These are phyloP conservation scores for Alternaria solani DNA, from an alignment of 2,329 filamentous ascomycete species.

Conservation along the genomic window DNA sequence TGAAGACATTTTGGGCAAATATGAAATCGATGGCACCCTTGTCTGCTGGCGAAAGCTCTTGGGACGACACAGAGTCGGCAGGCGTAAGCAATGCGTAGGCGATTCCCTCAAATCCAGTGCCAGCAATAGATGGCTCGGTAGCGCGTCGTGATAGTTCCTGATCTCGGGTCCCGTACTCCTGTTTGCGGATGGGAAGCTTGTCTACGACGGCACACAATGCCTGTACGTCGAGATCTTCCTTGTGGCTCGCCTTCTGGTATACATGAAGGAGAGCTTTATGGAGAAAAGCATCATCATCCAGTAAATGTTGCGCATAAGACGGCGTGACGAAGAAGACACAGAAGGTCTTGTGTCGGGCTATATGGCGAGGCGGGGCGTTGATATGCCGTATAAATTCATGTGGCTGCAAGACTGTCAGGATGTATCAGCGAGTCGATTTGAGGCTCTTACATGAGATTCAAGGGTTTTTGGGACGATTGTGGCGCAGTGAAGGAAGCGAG, in stretches of 20 bases:
- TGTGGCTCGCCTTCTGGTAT: conserved; percentile 12
- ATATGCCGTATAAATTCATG: conserved; percentile 36
- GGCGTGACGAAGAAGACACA: conserved; percentile 46
- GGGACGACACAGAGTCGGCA: conserved; percentile 20
- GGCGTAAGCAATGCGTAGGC: conserved; percentile 37
- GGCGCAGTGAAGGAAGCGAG: conserved; percentile 25
- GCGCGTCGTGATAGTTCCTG: conserved; percentile 3
- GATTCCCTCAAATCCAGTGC: conserved; percentile 45
- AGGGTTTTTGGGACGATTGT: conserved; percentile 41
- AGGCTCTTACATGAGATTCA: conserved; percentile 26
- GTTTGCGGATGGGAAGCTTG: conserved; percentile 40
- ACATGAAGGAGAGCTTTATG: conserved; percentile 33
- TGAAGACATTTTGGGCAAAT: conserved; percentile 7
- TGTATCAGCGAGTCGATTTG: neutral
- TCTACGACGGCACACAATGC: conserved; percentile 49
- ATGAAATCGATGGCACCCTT: conserved; percentile 40
- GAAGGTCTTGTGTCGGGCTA: conserved; percentile 22
- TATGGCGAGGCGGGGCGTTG: conserved; percentile 15
- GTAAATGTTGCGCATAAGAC: conserved; percentile 43
- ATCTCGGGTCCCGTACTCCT: neutral
- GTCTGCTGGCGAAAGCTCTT: conserved; percentile 13
- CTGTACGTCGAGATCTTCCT: conserved; percentile 17
- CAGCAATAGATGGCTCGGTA: conserved; percentile 23
- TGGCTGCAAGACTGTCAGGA: conserved; percentile 29
- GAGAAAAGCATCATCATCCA: conserved; percentile 37